Evolutionary conservation across 202 grass and related monocot genomes (phyloP).

Genomic region (Digitaria exilis): DNA sequence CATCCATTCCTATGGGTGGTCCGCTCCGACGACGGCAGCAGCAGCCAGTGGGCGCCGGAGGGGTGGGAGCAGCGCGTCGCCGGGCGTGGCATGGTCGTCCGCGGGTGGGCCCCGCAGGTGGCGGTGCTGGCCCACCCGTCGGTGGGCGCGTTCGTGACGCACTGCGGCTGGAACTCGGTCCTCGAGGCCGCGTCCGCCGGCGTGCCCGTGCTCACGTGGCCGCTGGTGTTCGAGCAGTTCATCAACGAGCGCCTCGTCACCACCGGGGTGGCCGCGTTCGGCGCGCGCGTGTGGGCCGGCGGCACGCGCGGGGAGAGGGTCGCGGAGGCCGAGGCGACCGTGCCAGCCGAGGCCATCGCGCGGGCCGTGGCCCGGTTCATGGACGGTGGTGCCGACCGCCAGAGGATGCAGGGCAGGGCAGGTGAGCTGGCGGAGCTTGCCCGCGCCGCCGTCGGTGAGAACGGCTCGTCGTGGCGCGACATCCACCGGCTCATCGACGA

Average conservation of each 20-base stretch:
- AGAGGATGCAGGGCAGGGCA: conserved; percentile 30
- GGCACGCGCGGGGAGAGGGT: conserved; percentile 45
- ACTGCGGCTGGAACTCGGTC: conserved; percentile 82
- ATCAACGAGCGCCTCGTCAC: conserved; percentile 79
- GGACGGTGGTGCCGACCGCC: conserved; percentile 35
- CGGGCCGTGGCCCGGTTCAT: conserved; percentile 54
- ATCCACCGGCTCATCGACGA: conserved; percentile 61
- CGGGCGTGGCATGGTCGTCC: conserved; percentile 51
- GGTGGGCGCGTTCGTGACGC: conserved; percentile 86
- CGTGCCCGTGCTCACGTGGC: conserved; percentile 80
- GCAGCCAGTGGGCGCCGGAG: conserved; percentile 40
- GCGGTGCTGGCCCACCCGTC: conserved; percentile 66
- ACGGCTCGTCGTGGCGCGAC: conserved; percentile 60
- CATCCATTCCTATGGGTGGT: conserved; percentile 61
- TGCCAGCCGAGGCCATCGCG: conserved; percentile 57
- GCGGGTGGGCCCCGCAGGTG: conserved; percentile 80
- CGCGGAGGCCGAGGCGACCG: conserved; percentile 39
- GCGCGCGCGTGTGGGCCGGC: conserved; percentile 59
- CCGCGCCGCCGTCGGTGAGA: conserved; percentile 39
- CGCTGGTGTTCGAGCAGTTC: conserved; percentile 90
- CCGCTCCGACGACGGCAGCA: conserved; percentile 20
- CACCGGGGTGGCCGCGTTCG: conserved; percentile 58
- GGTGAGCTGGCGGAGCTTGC: conserved; percentile 47
- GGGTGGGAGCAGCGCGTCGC: conserved; percentile 68
- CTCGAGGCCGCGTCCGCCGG: conserved; percentile 67